Percentiles rank a stretch among this genome's conserved stretches.
These are phyloP conservation scores for Suillus cothurnatus DNA, from an alignment of 768 basidiomycete species.

Conservation along the genomic window DNA sequence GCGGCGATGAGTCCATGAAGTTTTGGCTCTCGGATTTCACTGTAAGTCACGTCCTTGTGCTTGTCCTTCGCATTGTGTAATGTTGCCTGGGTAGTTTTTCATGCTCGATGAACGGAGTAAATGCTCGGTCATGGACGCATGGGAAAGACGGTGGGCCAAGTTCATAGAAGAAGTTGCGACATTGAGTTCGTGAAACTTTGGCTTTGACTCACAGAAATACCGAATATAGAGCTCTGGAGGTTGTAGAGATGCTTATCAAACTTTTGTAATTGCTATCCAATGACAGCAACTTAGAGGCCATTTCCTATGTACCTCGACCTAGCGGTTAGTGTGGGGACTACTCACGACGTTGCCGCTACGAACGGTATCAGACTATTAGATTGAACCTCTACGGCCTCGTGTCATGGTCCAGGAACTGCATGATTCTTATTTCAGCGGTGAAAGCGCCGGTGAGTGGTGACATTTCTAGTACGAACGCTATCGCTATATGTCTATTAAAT, in stretches of 20 bases:
- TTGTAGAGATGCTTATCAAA: not conserved
- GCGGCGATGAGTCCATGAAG: constrained; percentile 23
- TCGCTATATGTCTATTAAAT: not conserved
- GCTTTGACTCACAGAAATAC: not conserved
- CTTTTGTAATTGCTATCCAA: not conserved
- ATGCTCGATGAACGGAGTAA: constrained; percentile 51
- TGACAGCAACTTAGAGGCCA: not conserved
- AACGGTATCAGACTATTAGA: not conserved
- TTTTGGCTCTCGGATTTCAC: constrained; percentile 20
- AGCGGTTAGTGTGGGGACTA: not conserved
- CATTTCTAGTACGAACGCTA: not conserved
- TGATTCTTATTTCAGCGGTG: not conserved
- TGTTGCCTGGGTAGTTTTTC: constrained; percentile 43
- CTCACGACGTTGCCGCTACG: not conserved
- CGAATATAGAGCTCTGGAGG: not conserved
- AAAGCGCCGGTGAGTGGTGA: not conserved
- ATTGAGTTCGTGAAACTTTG: constrained; percentile 17
- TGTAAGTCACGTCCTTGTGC: constrained; percentile 34
- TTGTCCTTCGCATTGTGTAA: constrained; percentile 7
- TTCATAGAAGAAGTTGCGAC: constrained; percentile 42
- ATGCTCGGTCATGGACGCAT: constrained; percentile 37
- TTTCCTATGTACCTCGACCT: not conserved
- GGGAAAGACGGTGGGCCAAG: constrained; percentile 46
- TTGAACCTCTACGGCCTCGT: not conserved
- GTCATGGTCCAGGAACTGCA: not conserved